Base-by-base conservation (phyloP, 139 green algal species). In the Diplosphaera chodatii region DNA sequence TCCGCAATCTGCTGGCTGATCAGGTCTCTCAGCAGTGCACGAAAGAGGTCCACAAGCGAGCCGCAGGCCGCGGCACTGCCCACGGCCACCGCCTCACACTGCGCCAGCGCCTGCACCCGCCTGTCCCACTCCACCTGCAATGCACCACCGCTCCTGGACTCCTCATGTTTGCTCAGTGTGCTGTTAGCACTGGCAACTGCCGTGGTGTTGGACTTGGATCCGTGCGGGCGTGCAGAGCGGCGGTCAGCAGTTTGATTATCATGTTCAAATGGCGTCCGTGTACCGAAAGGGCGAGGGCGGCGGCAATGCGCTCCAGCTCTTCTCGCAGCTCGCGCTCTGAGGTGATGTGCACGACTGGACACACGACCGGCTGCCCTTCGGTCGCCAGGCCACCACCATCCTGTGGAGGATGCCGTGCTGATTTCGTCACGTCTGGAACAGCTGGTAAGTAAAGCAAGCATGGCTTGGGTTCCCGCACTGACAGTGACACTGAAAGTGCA, bases 61-160 rank as follows among this genome's bases (percentile, higher is more conserved):
- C 64, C 65, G 16, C 76, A 72, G 25, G 69, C 55, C 23, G 71
- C 41, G 2, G 82, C 82, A 29, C 84, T 83, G 22, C 89, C 89
- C 22, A 69, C 67, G 22, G 84, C 78, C 28, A 93, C 68, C 0
- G 78, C 83, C 73, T 94, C 86, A 37, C 93, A 48, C 25, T 80
- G 77, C 67, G 86, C 48, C 81, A 94, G 81, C 5, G 83, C 79
- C 3, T 63, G 48, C 30, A 90, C 83, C n/a, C 87, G 79, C 29
- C 74, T 59, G n/a, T 77, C 62, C 82, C 82, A 90, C 2, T 59
- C 25, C 10, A 59, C 48, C 48, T 59, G 48, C 10, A 48, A 10
- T 18, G 48, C 4, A 5, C 32, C 25, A 78, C 25, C 10, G 5
- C 6, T 55, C 27, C 40, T 62, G 55, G 13, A 32, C n/a, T 70